phyloP scores from a whole-genome alignment of 805 yeast species.

The Candida maris region DNA sequence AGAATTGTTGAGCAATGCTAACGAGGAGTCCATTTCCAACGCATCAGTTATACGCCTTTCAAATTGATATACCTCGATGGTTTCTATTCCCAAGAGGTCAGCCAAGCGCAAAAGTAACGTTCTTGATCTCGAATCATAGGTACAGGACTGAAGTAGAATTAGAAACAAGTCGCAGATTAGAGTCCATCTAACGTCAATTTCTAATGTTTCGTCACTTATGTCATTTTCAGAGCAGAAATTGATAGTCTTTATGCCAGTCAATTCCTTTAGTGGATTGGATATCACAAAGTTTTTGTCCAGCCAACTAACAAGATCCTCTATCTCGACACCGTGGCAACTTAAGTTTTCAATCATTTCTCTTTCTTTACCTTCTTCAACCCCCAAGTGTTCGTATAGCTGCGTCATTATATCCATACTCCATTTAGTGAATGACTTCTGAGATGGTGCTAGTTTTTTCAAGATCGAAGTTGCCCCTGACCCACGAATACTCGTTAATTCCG shows the following conservation, averaged over 20 bases:
- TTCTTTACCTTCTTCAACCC: constrained; percentile 64
- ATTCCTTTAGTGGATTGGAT: constrained; percentile 45
- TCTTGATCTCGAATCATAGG: constrained; percentile 86
- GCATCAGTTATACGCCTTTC: constrained; percentile 90
- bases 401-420: constrained; percentile 79
- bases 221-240: constrained; percentile 31
- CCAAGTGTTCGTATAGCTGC: constrained; percentile 76
- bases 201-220: constrained; percentile 36
- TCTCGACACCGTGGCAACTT: constrained; percentile 77
- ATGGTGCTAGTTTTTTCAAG: constrained; percentile 55
- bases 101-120: constrained; percentile 73
- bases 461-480: constrained; percentile 50
- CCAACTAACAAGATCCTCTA: constrained; percentile 67
- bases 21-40: constrained; percentile 67
- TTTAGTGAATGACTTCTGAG: constrained; percentile 75
- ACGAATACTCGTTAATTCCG: constrained; percentile 61
- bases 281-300: constrained; percentile 39
- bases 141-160: constrained; percentile 73
- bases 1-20: constrained; percentile 29
- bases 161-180: constrained; percentile 86
- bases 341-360: constrained; percentile 81
- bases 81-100: constrained; percentile 48
- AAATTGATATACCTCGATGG: constrained; percentile 79
- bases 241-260: constrained; percentile 17
- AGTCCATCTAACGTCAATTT: constrained; percentile 88